Percentiles rank a stretch among this genome's conserved stretches.
Evolutionary conservation across 164 flowering plant species (phyloP).

Genomic region (Chimonanthus salicifolius): DNA sequence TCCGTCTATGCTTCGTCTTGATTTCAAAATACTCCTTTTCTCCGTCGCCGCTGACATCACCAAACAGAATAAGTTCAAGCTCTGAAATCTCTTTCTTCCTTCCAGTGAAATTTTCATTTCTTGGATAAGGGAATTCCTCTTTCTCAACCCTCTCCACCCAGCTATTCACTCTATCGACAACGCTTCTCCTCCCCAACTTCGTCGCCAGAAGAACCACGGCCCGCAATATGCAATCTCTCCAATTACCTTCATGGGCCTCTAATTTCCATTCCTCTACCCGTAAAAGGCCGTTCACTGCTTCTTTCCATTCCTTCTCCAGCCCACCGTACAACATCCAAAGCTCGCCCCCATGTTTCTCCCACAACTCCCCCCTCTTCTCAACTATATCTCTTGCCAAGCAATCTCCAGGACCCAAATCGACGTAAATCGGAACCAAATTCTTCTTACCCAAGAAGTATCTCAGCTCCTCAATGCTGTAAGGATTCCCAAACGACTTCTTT

Average conservation of each 20-base stretch:
- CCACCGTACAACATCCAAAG: conserved; percentile 81
- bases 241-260: conserved; percentile 78
- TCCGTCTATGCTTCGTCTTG: conserved; percentile 59
- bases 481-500: conserved; percentile 75
- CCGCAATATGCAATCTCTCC: conserved; percentile 84
- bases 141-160: conserved; percentile 78
- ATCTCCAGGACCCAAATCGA: conserved; percentile 77
- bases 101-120: conserved; percentile 82
- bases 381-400: conserved; percentile 84
- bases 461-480: conserved; percentile 83
- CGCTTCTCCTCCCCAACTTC: conserved; percentile 80
- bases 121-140: conserved; percentile 84
- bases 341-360: conserved; percentile 92
- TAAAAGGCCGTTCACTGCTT: conserved; percentile 62
- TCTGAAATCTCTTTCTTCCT: conserved; percentile 87
- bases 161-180: conserved; percentile 59
- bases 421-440: conserved; percentile 80
- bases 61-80: conserved; percentile 81
- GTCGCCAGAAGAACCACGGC: conserved; percentile 66
- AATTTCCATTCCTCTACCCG: conserved; percentile 81
- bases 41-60: conserved; percentile 71
- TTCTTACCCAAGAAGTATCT: conserved; percentile 63
- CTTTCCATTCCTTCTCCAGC: conserved; percentile 87
- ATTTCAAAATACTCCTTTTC: conserved; percentile 82
- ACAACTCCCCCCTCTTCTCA: conserved; percentile 77